phyloP scores from a whole-genome alignment of 225 moss, liverwort and hornwort genomes.

The Marchantia paleacea region DNA sequence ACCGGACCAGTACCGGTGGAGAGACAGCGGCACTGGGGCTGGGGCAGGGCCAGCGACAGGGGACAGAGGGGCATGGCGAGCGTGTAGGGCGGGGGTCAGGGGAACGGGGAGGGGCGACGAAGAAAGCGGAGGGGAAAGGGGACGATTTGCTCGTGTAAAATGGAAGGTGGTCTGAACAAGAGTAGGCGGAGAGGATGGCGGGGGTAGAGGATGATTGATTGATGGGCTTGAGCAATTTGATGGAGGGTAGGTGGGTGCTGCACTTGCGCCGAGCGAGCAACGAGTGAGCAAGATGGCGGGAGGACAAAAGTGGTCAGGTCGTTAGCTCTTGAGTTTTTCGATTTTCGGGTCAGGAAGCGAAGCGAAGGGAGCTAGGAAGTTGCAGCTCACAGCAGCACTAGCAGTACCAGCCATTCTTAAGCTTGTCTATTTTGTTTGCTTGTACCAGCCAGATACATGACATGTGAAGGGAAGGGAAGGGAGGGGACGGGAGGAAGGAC shows the following conservation, averaged over 20 bases:
- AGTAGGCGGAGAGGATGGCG: neutral
- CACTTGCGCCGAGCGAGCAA: neutral
- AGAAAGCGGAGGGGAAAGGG: neutral
- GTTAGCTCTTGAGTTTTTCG: neutral
- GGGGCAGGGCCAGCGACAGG: neutral
- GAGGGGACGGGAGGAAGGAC: neutral
- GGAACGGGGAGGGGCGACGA: too few species aligned
- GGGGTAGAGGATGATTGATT: neutral
- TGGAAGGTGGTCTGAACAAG: neutral
- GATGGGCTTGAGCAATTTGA: too few species aligned
- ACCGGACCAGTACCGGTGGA: too few species aligned
- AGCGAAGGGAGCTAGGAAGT: neutral
- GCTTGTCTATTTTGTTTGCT: neutral
- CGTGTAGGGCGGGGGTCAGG: too few species aligned
- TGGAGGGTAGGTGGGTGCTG: neutral
- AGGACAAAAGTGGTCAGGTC: neutral
- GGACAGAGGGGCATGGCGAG: neutral
- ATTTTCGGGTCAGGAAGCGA: neutral
- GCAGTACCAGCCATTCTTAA: neutral
- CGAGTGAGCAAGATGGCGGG: neutral
- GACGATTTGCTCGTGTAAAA: neutral
- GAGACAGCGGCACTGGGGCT: neutral
- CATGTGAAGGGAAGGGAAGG: neutral
- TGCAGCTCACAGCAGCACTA: too few species aligned
- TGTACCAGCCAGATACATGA: neutral